phyloP scores from a whole-genome alignment of 169 alveolate genomes.

The Eimeria maxima region DNA sequence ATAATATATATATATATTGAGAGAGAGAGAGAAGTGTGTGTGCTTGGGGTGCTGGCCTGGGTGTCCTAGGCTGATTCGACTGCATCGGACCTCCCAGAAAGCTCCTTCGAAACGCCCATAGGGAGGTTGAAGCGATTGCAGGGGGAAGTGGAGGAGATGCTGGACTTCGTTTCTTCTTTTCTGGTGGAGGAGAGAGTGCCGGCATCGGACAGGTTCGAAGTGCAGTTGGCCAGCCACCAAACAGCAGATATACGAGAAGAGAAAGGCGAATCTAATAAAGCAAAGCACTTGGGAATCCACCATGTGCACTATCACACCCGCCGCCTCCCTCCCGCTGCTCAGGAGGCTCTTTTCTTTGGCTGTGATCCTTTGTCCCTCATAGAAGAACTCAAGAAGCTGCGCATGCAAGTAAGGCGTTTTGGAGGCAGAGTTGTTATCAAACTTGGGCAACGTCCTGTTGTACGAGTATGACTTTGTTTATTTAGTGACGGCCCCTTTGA shows the following conservation, averaged over 20 bases:
- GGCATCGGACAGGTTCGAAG: background rate
- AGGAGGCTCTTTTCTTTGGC: constrained; percentile 79
- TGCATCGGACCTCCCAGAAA: background rate
- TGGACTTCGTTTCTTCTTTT: constrained; percentile 79
- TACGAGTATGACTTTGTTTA: background rate
- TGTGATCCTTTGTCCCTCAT: constrained; percentile 75
- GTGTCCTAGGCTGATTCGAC: background rate
- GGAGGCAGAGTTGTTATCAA: background rate
- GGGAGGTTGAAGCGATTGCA: constrained; percentile 81
- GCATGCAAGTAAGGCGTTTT: constrained; percentile 74
- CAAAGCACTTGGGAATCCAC: constrained; percentile 10
- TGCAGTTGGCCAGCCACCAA: background rate
- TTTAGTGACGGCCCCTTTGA: background rate
- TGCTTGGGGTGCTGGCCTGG: background rate
- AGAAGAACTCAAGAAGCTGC: constrained; percentile 70
- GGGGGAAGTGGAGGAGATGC: constrained; percentile 83
- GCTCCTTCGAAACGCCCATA: constrained; percentile 79
- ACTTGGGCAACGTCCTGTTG: background rate
- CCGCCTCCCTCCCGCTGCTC: constrained; percentile 65
- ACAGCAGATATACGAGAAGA: background rate
- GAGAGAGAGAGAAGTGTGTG: background rate
- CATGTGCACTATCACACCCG: constrained; percentile 69
- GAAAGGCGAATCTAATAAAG: background rate
- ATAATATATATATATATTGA: background rate
- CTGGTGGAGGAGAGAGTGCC: constrained; percentile 75